Base-by-base conservation (phyloP, 1,284 basidiomycete genomes). In the Hemileia vastatrix region DNA sequence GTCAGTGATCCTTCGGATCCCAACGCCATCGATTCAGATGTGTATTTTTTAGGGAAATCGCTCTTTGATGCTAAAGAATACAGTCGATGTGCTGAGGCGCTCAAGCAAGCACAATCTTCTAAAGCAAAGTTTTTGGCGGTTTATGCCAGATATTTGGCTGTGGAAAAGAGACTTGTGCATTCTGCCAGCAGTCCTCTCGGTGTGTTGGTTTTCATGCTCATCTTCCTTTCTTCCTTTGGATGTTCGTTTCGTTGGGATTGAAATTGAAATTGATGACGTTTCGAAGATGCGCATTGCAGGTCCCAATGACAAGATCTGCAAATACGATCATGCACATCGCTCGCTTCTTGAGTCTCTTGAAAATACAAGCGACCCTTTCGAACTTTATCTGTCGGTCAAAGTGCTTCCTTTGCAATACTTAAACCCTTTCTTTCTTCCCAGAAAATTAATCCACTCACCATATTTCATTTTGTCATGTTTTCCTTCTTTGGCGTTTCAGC, bases 31-130 rank as follows among this genome's bases (percentile, higher is more conserved):
- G 79, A 80, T 43, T 75, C 77, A 56, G 80, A 81, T 63, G 65
- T 72, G 9, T 81, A 90, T 69, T 76, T 83, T 64, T 81, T 87
- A 24, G 92, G 89, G 1, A 86, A 85, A 66, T 79, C 83, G 6
- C 86, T 85, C 70, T 83, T 90, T 67, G 85, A 90, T 66, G 79
- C 84, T 19, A 86, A 86, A 67, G 90, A 97, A 71, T 86, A 87
- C 68, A 80, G 84, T 59, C 82, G 91, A 65, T 88, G 86, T 44
- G 82, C 83, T 5, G 82, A 85, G 68, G 77, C 83, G 57, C 77
- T 95, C 51, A 78, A 79, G 49, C 77, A 79, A 9, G 87, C 86
- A 67, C 81, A 75, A 67, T 86, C 86, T 64, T 77, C 83, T 24
- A 87, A 87, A 70, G 85, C 86, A 1, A 79, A 80, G 18, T 97